These are phyloP conservation scores for Pseudocercospora musae DNA, from an alignment of 2,329 filamentous ascomycete genomes.

Conservation along the genomic window DNA sequence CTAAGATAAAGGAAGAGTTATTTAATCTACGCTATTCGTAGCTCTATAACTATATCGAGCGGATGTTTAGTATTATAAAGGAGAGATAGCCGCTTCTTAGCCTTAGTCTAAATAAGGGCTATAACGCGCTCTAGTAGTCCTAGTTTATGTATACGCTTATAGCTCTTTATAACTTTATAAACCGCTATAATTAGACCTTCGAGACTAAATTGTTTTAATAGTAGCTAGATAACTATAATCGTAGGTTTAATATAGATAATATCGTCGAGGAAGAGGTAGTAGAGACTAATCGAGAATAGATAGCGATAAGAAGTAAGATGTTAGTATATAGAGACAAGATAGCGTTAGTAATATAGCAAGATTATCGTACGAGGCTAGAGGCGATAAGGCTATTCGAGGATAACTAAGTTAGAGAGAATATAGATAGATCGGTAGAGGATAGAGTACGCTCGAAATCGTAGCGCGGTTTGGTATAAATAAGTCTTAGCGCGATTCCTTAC, in stretches of 20 bases:
- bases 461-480: too few relatives aligned
- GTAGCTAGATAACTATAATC: too few relatives aligned
- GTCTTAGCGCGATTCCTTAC: too few relatives aligned
- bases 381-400: too few relatives aligned
- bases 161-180: background rate
- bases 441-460: too few relatives aligned
- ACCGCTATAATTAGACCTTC: background rate
- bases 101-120: background rate
- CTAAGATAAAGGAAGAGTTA: background rate
- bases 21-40: slow-evolving; percentile 3
- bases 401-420: too few relatives aligned
- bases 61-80: slow-evolving; percentile 6
- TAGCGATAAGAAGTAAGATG: too few relatives aligned
- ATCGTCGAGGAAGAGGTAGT: background rate
- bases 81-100: background rate
- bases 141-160: background rate
- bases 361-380: too few relatives aligned
- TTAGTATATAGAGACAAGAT: too few relatives aligned
- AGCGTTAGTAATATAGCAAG: too few relatives aligned
- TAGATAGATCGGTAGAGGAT: too few relatives aligned
- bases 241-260: background rate
- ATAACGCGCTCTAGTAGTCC: background rate
- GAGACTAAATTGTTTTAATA: background rate
- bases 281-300: too few relatives aligned
- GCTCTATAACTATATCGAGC: background rate